These are phyloP conservation scores for Fraxinus floribunda DNA, from an alignment of 305 asterid species.

Conservation along the genomic window DNA sequence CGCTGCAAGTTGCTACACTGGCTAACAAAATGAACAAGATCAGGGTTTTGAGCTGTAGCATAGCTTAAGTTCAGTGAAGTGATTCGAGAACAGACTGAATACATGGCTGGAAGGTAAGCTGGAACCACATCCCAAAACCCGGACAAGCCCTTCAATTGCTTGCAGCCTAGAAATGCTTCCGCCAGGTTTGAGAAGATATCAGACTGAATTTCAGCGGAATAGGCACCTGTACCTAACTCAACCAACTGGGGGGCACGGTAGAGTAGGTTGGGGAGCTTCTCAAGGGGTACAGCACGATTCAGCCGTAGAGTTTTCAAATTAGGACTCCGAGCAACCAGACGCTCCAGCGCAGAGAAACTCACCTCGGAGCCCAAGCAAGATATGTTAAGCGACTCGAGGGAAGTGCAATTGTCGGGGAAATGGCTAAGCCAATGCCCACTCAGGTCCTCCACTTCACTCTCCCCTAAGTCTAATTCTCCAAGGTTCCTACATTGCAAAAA, in stretches of 20 bases:
- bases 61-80: constrained; percentile 85
- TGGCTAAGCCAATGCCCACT: constrained; percentile 97
- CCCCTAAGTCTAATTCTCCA: constrained; percentile 79
- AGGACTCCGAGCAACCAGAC: constrained; percentile 75
- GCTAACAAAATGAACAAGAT: constrained; percentile 64
- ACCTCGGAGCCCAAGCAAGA: constrained; percentile 76
- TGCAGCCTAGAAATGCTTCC: constrained; percentile 70
- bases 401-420: constrained; percentile 74
- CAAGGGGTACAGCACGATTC: constrained; percentile 89
- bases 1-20: constrained; percentile 76
- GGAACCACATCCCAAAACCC: constrained; percentile 95
- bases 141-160: constrained; percentile 71
- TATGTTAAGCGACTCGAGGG: constrained; percentile 81
- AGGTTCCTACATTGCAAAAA: constrained; percentile 55
- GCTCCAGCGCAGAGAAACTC: constrained; percentile 75
- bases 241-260: constrained; percentile 80
- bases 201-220: constrained; percentile 61
- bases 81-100: constrained; percentile 60
- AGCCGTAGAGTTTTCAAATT: constrained; percentile 72
- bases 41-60: constrained; percentile 70
- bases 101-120: constrained; percentile 79
- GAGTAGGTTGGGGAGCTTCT: constrained; percentile 72
- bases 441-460: constrained; percentile 84
- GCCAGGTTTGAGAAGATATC: constrained; percentile 60
- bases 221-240: constrained; percentile 89